Conservation (phyloP, 1,284 basidiomycete species). For the Leccinum laetum region DNA sequence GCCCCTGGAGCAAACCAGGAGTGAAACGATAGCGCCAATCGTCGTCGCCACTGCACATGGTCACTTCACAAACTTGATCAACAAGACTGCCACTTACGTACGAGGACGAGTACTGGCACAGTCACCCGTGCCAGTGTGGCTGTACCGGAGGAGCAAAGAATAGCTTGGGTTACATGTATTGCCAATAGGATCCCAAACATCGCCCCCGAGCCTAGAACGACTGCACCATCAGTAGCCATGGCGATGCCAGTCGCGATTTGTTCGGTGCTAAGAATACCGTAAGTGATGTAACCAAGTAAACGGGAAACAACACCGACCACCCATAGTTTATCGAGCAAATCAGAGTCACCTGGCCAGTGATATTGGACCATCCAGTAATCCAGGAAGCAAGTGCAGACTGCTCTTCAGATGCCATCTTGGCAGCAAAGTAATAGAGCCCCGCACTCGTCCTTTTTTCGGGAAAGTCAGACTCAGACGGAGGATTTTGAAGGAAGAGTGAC, state of each 20-base stretch:
- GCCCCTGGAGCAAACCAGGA: constrained; percentile 52
- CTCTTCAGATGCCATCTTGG: constrained; percentile 57
- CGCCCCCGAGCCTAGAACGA: constrained; percentile 49
- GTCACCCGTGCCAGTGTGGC: constrained; percentile 61
- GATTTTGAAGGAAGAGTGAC: constrained; percentile 23
- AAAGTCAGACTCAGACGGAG: not conserved
- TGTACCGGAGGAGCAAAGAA: constrained; percentile 70
- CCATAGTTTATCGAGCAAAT: constrained; percentile 72
- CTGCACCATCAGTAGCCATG: constrained; percentile 51
- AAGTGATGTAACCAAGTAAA: not conserved
- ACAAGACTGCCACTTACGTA: constrained; percentile 39
- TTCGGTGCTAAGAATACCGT: constrained; percentile 43
- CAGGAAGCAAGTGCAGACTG: constrained; percentile 62
- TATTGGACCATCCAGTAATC: constrained; percentile 63
- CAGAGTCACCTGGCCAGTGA: constrained; percentile 54
- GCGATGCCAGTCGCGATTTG: constrained; percentile 72
- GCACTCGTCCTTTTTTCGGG: constrained; percentile 50
- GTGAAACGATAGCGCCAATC: constrained; percentile 51
- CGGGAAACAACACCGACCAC: constrained; percentile 31
- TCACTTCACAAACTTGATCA: not conserved
- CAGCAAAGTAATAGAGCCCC: constrained; percentile 70
- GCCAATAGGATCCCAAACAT: constrained; percentile 63
- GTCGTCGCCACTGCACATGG: constrained; percentile 48
- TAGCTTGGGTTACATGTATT: constrained; percentile 57
- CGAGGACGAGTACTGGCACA: constrained; percentile 58